Evolutionary conservation across 306 rosid species (phyloP).

Genomic region (Amphicarpaea edgeworthii): DNA sequence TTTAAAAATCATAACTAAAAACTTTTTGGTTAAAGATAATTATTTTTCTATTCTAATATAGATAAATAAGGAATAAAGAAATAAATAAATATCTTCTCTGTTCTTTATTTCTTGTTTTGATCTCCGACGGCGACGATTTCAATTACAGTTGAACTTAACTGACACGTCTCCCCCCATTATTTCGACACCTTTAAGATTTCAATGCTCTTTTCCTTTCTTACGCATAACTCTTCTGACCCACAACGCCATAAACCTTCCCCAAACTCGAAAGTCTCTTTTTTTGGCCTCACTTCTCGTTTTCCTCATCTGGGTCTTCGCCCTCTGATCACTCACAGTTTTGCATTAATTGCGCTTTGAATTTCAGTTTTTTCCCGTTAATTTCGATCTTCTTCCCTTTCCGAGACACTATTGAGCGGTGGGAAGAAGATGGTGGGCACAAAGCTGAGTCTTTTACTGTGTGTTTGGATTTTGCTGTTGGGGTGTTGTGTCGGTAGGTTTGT

Average conservation of each 20-base stretch:
- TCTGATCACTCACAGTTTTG: not conserved
- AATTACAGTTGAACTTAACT: constrained; percentile 47
- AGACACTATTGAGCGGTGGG: not conserved
- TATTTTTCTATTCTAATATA: no score
- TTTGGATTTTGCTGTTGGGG: constrained; percentile 65
- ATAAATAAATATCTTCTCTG: not conserved
- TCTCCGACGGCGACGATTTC: constrained; percentile 31
- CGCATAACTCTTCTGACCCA: constrained; percentile 40
- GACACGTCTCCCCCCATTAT: constrained; percentile 30
- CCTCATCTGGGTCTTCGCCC: constrained; percentile 51
- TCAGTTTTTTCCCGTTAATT: constrained; percentile 27
- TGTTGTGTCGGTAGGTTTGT: constrained; percentile 76
- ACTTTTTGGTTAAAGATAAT: no score
- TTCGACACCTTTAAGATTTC: constrained; percentile 39
- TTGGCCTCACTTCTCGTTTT: constrained; percentile 11
- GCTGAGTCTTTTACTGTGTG: constrained; percentile 50
- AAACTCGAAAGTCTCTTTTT: constrained; percentile 27
- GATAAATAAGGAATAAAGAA: no score
- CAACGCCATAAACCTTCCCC: constrained; percentile 33
- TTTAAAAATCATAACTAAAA: no score
- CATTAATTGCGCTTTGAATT: constrained; percentile 38
- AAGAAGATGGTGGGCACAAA: constrained; percentile 53
- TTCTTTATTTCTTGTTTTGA: not conserved
- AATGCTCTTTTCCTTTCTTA: constrained; percentile 17
- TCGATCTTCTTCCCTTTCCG: constrained; percentile 35